Conservation (phyloP, 2,329 filamentous ascomycete genomes). For the Orbilia javanica region DNA sequence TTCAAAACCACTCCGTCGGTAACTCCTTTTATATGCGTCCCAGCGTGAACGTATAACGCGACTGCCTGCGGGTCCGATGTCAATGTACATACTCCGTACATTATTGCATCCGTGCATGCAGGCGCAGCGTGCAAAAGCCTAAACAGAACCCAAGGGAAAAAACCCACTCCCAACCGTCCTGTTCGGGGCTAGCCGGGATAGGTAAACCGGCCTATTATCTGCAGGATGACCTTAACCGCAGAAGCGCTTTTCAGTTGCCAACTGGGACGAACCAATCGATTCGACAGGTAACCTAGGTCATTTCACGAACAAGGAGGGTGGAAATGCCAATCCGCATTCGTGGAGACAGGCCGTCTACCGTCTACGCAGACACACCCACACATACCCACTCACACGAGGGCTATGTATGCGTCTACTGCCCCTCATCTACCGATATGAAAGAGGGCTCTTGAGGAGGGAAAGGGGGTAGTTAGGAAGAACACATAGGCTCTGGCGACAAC, state of each 20-base stretch:
- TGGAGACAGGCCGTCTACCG: not conserved
- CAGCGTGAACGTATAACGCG: not conserved
- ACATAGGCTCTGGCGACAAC: slow-evolving; percentile 22
- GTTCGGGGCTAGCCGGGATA: slow-evolving; percentile 29
- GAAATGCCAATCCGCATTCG: not conserved
- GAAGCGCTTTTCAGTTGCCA: slow-evolving; percentile 26
- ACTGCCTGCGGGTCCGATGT: slow-evolving; percentile 11
- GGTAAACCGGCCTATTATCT: slow-evolving; percentile 26
- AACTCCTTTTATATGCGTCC: slow-evolving; percentile 23
- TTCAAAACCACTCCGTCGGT: slow-evolving; percentile 20
- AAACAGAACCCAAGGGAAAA: no score
- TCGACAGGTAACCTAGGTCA: slow-evolving; percentile 8
- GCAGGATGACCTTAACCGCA: slow-evolving; percentile 57
- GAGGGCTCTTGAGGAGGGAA: not conserved
- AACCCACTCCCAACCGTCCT: slow-evolving; percentile 40
- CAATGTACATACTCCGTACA: slow-evolving; percentile 19
- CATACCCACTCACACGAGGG: no score
- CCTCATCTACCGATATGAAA: slow-evolving; percentile 50
- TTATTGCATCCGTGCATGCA: slow-evolving; percentile 1
- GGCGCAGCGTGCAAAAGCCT: slow-evolving; percentile 17
- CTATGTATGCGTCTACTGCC: slow-evolving; percentile 14
- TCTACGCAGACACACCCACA: not conserved
- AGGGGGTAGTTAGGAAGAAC: no score
- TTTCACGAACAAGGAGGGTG: not conserved
- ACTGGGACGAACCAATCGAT: slow-evolving; percentile 18